Evolutionary conservation across 257 asterid species (phyloP), one percentile per base, ranked within the genome.

Genomic region (Eustoma russellianum): DNA sequence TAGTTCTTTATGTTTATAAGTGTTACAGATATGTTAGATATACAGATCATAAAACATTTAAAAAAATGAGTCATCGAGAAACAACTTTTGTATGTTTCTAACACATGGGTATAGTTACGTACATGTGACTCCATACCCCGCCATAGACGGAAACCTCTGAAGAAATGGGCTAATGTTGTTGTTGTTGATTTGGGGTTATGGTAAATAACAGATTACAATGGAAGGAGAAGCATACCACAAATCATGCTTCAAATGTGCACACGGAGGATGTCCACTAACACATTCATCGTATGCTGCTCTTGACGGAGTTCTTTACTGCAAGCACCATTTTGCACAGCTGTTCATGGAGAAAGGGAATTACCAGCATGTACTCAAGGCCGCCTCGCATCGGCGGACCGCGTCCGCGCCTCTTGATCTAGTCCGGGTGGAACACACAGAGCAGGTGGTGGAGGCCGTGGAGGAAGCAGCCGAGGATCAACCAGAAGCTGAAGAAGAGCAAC

Each of bases 311-410:
- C 82, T 90, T 46, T 86, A 90, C 59, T 90, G 98, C 83, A 90
- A 86, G 69, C 85, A 83, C 50, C 98, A 90, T 66, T 90, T 90
- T 50, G 75, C 86, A 7, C 97, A 90, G 50, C 83, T 86, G n/a
- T 90, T 90, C 77, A 86, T 86, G 80, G 95, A 83, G 78, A 89
- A 86, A 61, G 97, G 97, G 11, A 89, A 80, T 55, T 90, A 90
- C 55, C 82, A 76, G 44, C 82, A 76, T 14, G 72, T 74, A 48
- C 67, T 71, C 57, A 62, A 68, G 64, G 71, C 68, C 5, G 66
- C 79, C 41, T 59, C 62, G 7, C 64, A 76, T 30, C 69, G 63
- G 59, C 68, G 61, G 43, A 49, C 57, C 47, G 62, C 47, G 5
- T 57, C 9, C 2, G 64, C 67, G 9, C 17, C 65, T 2, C 35